A percentile compares a stretch with the other conserved stretches of the same genome.
Evolutionary conservation across 805 yeast genomes (phyloP).

Genomic region (Lachancea sp.): DNA sequence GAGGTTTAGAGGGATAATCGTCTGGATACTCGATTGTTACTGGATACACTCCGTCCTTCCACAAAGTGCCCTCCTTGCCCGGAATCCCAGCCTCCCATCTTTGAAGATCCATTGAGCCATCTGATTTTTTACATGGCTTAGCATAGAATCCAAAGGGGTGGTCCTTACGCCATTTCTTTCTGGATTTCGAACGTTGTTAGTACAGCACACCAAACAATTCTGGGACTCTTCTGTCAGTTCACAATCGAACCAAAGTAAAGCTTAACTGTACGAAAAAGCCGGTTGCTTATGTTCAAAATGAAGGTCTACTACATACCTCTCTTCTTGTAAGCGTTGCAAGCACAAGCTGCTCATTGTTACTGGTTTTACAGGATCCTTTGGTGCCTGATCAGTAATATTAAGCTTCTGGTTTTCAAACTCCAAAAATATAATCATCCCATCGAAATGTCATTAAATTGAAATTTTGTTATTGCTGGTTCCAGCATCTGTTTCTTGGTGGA

Average conservation of each 20-base stretch:
- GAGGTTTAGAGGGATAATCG: constrained; percentile 96
- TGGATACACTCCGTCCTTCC: constrained; percentile 91
- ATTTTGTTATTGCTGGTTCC: too few relatives aligned
- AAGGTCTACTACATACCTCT: constrained; percentile 41
- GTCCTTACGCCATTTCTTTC: constrained; percentile 97
- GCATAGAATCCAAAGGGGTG: constrained; percentile 98
- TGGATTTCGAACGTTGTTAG: constrained; percentile 26
- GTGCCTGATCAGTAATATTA: too few relatives aligned
- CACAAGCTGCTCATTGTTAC: constrained; percentile 49
- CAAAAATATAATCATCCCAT: too few relatives aligned
- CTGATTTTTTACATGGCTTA: constrained; percentile 70
- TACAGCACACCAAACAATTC: too few relatives aligned
- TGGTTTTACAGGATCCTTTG: neutral
- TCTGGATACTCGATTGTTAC: constrained; percentile 75
- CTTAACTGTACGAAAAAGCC: too few relatives aligned
- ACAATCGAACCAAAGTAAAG: too few relatives aligned
- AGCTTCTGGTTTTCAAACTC: too few relatives aligned
- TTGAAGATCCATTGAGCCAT: constrained; percentile 80
- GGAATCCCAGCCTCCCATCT: constrained; percentile 95
- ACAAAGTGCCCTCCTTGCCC: constrained; percentile 76
- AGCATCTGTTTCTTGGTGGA: neutral
- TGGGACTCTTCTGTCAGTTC: too few relatives aligned
- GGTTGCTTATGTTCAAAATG: neutral
- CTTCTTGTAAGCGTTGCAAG: constrained; percentile 83
- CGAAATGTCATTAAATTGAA: too few relatives aligned